phyloP scores from a whole-genome alignment of 2,329 filamentous ascomycete species.

The Claviceps purpurea region DNA sequence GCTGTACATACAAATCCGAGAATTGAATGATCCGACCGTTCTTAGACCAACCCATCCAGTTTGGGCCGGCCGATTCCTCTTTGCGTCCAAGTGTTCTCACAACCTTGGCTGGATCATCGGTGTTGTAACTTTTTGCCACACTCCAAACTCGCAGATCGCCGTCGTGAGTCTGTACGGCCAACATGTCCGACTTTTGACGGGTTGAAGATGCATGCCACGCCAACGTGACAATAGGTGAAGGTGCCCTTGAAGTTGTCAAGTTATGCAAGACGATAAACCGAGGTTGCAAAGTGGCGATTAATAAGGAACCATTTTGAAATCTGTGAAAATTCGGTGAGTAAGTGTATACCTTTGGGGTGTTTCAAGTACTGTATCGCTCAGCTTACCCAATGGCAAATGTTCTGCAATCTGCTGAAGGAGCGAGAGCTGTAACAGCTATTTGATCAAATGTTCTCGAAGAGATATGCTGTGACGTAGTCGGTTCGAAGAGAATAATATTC shows the following conservation, averaged over 20 bases:
- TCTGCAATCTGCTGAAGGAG: constrained; percentile 76
- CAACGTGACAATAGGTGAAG: constrained; percentile 75
- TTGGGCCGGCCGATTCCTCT: too few relatives aligned
- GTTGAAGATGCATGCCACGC: constrained; percentile 95
- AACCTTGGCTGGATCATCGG: constrained; percentile 68
- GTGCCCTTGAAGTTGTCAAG: constrained; percentile 67
- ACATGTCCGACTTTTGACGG: constrained; percentile 94
- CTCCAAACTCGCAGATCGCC: constrained; percentile 95
- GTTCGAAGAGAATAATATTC: constrained; percentile 89
- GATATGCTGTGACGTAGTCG: constrained; percentile 81
- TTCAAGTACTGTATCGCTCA: background rate
- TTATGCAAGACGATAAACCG: constrained; percentile 92
- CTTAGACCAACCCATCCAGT: constrained; percentile 98
- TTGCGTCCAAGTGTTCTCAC: constrained; percentile 75
- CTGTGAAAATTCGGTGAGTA: constrained; percentile 30
- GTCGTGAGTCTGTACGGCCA: constrained; percentile 82
- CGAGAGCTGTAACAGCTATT: constrained; percentile 86
- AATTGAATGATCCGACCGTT: constrained; percentile 92
- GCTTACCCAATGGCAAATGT: constrained; percentile 90
- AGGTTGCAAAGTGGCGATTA: constrained; percentile 80
- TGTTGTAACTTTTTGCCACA: constrained; percentile 64
- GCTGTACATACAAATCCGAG: constrained; percentile 63
- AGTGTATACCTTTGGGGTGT: too few relatives aligned
- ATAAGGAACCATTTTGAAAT: constrained; percentile 86
- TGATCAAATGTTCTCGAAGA: constrained; percentile 81